Conservation (phyloP, 768 basidiomycete species). For the Tephrocybe sp. region DNA sequence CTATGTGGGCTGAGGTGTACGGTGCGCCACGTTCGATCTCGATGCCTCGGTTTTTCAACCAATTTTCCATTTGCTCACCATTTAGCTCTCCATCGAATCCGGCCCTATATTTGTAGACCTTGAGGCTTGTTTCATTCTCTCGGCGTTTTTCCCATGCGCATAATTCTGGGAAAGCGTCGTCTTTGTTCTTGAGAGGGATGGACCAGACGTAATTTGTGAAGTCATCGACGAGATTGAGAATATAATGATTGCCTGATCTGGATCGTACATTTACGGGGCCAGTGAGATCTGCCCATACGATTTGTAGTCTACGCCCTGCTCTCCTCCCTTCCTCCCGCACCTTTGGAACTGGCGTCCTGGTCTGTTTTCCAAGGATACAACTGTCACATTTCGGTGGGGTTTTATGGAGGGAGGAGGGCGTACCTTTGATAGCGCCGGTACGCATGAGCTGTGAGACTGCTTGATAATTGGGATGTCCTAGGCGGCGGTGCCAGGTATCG, state of each 20-base stretch:
- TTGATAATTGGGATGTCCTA: background rate
- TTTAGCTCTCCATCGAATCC: slow-evolving; percentile 26
- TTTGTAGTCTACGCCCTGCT: background rate
- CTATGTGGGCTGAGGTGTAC: slow-evolving; percentile 32
- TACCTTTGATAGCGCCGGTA: background rate
- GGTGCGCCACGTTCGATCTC: slow-evolving; percentile 19
- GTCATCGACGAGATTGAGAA: background rate
- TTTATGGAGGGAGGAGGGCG: background rate
- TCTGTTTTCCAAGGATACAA: slow-evolving; percentile 9
- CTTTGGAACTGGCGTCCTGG: slow-evolving; percentile 1
- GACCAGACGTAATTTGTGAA: slow-evolving; percentile 20
- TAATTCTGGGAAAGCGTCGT: slow-evolving; percentile 20
- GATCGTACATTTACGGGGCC: background rate
- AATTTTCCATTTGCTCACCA: slow-evolving; percentile 7
- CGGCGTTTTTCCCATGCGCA: slow-evolving; percentile 25
- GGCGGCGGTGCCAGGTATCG: background rate
- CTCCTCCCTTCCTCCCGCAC: slow-evolving; percentile 1
- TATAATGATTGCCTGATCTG: background rate
- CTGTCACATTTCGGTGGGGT: slow-evolving; percentile 7
- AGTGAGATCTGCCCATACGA: background rate
- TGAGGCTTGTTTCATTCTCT: slow-evolving; percentile 11
- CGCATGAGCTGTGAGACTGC: background rate
- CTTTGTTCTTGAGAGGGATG: slow-evolving; percentile 30
- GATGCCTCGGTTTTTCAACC: slow-evolving; percentile 14
- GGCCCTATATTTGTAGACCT: background rate